phyloP scores from a whole-genome alignment of 257 asterid species.

The Nemophila menziesii region DNA sequence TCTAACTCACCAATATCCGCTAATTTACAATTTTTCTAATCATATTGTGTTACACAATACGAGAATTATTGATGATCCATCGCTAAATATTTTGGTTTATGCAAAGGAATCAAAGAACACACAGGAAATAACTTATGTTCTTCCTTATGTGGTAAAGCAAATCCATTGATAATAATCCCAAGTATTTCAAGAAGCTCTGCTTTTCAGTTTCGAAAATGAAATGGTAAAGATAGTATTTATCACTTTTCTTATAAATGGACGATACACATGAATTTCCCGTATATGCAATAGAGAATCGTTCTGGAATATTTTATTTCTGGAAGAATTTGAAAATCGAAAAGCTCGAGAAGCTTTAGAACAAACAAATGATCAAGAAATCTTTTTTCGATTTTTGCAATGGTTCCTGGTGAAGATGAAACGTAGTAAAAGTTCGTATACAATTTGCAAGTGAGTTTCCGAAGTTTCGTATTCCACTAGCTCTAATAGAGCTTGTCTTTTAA shows the following conservation, averaged over 20 bases:
- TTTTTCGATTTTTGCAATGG: slow-evolving; percentile 22
- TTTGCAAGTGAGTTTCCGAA: slow-evolving; percentile 25
- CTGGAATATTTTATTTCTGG: slow-evolving; percentile 22
- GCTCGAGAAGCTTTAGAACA: slow-evolving; percentile 19
- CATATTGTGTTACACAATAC: slow-evolving; percentile 27
- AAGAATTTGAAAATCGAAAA: slow-evolving; percentile 24
- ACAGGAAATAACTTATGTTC: slow-evolving; percentile 34
- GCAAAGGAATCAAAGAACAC: slow-evolving; percentile 31
- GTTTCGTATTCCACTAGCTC: slow-evolving; percentile 23
- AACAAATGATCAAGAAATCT: slow-evolving; percentile 18
- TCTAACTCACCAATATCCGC: slow-evolving; percentile 24
- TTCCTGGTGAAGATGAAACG: slow-evolving; percentile 22
- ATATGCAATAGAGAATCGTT: slow-evolving; percentile 19
- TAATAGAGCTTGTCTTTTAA: slow-evolving; percentile 20
- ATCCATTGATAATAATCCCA: slow-evolving; percentile 33
- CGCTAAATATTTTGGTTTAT: slow-evolving; percentile 26
- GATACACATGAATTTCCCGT: slow-evolving; percentile 24
- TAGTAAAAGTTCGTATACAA: slow-evolving; percentile 18
- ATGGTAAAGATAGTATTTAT: slow-evolving; percentile 23
- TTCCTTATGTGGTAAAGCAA: slow-evolving; percentile 34
- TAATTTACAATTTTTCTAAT: slow-evolving; percentile 28
- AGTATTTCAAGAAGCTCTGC: slow-evolving; percentile 35
- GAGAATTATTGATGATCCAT: slow-evolving; percentile 28
- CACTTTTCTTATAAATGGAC: slow-evolving; percentile 17
- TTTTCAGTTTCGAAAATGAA: slow-evolving; percentile 50